phyloP scores from a whole-genome alignment of 345 rosid species.

The Draba incana region DNA sequence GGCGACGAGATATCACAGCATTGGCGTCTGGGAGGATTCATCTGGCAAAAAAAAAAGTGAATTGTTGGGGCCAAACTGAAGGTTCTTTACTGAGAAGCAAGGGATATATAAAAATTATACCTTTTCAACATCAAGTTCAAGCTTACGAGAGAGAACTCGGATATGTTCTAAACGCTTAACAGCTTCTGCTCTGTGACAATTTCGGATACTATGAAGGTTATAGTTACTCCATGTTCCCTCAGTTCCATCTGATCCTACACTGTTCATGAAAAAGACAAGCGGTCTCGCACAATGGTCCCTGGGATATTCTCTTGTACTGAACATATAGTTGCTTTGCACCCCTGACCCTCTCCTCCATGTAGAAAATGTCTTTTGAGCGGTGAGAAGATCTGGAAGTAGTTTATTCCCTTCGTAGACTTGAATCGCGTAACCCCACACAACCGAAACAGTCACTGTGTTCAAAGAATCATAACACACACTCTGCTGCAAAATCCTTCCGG shows the following conservation, averaged over 20 bases:
- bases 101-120: conserved; percentile 38
- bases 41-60: conserved; percentile 16
- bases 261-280: conserved; percentile 58
- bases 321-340: conserved; percentile 57
- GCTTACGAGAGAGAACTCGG: conserved; percentile 55
- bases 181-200: conserved; percentile 53
- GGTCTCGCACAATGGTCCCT: conserved; percentile 75
- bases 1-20: conserved; percentile 40
- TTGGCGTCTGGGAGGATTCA: conserved; percentile 38
- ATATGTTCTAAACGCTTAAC: conserved; percentile 53
- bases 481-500: conserved; percentile 82
- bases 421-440: conserved; percentile 90
- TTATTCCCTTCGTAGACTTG: conserved; percentile 74
- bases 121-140: conserved; percentile 57
- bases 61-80: not conserved
- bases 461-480: conserved; percentile 72
- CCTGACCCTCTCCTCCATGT: conserved; percentile 77
- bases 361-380: conserved; percentile 62
- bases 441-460: conserved; percentile 62
- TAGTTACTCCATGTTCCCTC: conserved; percentile 65
- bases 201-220: conserved; percentile 44
- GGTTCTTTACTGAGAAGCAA: not conserved
- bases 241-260: conserved; percentile 49
- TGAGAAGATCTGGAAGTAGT: conserved; percentile 75
- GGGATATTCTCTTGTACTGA: conserved; percentile 71